Base-by-base conservation (phyloP, 2,329 filamentous ascomycete species). In the Penicillium sp. region DNA sequence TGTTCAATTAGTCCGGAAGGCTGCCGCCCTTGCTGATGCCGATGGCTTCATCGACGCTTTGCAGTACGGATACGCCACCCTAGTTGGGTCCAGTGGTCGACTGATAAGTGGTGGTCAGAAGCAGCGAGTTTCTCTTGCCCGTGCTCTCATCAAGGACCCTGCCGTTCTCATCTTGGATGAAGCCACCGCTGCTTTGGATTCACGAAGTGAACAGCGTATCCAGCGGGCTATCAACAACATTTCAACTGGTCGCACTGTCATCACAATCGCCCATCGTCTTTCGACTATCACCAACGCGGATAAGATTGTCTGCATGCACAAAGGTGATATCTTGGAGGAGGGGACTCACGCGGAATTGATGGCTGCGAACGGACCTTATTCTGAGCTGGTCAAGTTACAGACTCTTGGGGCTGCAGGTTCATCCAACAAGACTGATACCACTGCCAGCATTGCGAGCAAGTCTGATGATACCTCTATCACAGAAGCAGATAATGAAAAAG, bases 81-180 rank as follows among this genome's bases (percentile, higher is more conserved):
- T 81, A 0, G 77, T 95, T 0, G 89, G 89, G 1, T 87, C 89
- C 22, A 87, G 88, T 9, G 88, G 89, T 0, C 78, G 84, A 14
- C 71, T 77, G 0, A 71, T 95, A 0, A 89, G 84, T 0, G 89
- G 89, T 0, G 91, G 91, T 0, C 90, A 96, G 66, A 81, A 84
- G 0, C 91, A 95, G 65, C 79, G 89, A 1, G 72, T 95, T 1
- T 84, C 84, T 28, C 89, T 96, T 51, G 89, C 90, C 0, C 77
- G 90, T 1, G 89, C 90, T 0, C 74, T 95, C 0, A 79, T 87
- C 0, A 78, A 88, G 0, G 75, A 78, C 8, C 89, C 89, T 0
- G 76, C 78, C 22, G 75, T 95, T 3, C 72, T 95, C 13, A 79
- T 96, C 1, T 72, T 95, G 3, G 91, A 96, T 60, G 90, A 96